Evolutionary conservation across 345 rosid species (phyloP), one percentile per base, ranked within the genome.

Genomic region (Brassica juncea): DNA sequence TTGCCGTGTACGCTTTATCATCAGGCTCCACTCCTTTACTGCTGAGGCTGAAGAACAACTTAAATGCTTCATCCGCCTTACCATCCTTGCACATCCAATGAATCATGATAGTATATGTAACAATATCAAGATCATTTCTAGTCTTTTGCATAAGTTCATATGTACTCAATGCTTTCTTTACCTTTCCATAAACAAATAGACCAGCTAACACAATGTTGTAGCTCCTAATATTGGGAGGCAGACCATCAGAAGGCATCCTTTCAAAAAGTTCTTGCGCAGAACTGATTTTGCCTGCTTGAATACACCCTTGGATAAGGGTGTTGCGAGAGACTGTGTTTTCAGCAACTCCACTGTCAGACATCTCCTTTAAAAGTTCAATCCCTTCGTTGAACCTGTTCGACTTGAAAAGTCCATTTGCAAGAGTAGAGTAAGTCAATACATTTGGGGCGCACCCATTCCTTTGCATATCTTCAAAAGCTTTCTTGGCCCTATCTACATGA

Each of bases 341-440:
- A 9, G 73, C 77, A 12, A 77, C 31, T 35, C 81, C 84, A 42
- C 58, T 75, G 30, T 44, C 37, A 49, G 58, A 54, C 86, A 82
- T 73, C 77, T 58, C 76, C 10, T 19, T 1, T 8, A 84, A 70
- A 71, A 83, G 31, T 2, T 52, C 49, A 68, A 32, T 16, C 28
- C 85, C 89, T 7, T 80, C 76, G 11, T 65, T 34, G 23, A 83
- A n/a, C 75, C 58, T 71, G 71, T 64, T 74, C 3, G 54, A 63
- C 78, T 80, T 63, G 71, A 85, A 82, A 34, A 75, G 84, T 1
- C 87, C 84, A 71, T 77, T 61, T n/a, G 86, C 68, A 59, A 88
- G 71, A n/a, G 84, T 27, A 72, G 62, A 71, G 66, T 75, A 86
- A 59, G 86, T 86, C 47, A 73, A 70, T 14, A 76, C 73, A 76